Conservation (phyloP, 2,329 filamentous ascomycete species). For the Phialophora macrospora region DNA sequence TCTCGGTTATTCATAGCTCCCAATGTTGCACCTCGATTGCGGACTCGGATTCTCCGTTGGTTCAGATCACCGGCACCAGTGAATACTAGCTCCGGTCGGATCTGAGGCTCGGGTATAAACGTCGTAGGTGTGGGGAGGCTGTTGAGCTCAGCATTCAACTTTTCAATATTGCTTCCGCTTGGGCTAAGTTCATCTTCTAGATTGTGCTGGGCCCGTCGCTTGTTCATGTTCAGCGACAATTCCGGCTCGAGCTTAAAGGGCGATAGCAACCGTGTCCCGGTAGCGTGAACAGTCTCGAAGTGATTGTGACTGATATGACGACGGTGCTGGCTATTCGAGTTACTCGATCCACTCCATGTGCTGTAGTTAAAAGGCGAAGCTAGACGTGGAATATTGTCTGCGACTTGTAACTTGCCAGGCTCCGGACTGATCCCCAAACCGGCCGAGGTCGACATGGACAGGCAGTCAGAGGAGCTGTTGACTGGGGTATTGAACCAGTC, state of each 20-base stretch:
- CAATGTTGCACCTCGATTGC: conserved; percentile 66
- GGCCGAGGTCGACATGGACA: conserved; percentile 33
- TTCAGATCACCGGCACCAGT: conserved; percentile 50
- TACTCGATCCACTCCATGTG: conserved; percentile 53
- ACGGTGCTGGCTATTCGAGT: conserved; percentile 39
- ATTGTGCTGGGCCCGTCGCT: conserved; percentile 62
- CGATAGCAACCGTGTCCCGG: conserved; percentile 53
- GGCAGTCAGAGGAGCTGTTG: conserved; percentile 28
- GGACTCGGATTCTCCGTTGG: conserved; percentile 62
- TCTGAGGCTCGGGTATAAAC: conserved; percentile 50
- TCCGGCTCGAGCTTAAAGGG: conserved; percentile 61
- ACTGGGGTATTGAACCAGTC: conserved; percentile 48
- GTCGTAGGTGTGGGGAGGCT: conserved; percentile 43
- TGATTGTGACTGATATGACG: conserved; percentile 45
- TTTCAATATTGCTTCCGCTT: conserved; percentile 46
- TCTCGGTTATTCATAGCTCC: conserved; percentile 59
- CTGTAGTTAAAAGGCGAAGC: conserved; percentile 57
- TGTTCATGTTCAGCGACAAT: conserved; percentile 57
- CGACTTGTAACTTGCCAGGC: conserved; percentile 33
- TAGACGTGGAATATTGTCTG: conserved; percentile 47
- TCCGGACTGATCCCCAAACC: conserved; percentile 37
- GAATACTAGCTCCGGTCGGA: conserved; percentile 37
- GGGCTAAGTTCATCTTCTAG: conserved; percentile 58
- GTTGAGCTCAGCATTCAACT: conserved; percentile 45
- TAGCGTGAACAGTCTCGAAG: conserved; percentile 53